phyloP scores from a whole-genome alignment of 192 early-diverging fungal genomes.

The Anaeromyces robustus region DNA sequence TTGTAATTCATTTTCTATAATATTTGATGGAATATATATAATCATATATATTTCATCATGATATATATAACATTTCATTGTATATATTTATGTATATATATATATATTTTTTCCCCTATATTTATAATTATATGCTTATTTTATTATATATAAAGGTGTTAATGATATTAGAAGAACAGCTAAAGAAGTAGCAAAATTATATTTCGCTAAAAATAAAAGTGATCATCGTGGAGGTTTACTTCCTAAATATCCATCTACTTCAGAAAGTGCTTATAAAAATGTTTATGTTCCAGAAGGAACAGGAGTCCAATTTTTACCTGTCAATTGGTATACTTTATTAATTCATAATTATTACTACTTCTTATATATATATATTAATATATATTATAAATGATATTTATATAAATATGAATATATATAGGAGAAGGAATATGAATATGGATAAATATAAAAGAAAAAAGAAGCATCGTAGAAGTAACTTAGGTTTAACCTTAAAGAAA shows the following conservation, averaged over 20 bases:
- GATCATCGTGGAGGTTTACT: constrained; percentile 7
- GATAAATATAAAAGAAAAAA: constrained; percentile 2
- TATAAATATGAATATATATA: constrained; percentile 36
- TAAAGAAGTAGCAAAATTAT: background rate
- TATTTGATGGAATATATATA: too few relatives aligned
- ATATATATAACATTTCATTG: too few relatives aligned
- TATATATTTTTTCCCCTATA: too few relatives aligned
- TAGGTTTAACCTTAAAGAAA: background rate
- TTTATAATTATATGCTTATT: too few relatives aligned
- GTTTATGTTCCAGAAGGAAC: constrained; percentile 6
- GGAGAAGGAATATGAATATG: background rate
- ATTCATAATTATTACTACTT: too few relatives aligned
- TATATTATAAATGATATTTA: too few relatives aligned
- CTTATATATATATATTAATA: too few relatives aligned
- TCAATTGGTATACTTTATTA: constrained; percentile 70
- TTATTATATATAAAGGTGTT: background rate
- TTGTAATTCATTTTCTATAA: too few relatives aligned
- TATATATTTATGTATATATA: too few relatives aligned
- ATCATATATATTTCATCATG: too few relatives aligned
- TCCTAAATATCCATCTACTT: constrained; percentile 13
- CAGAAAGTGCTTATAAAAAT: constrained; percentile 16
- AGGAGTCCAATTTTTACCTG: constrained; percentile 62
- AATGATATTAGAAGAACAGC: background rate
- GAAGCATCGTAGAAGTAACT: background rate
- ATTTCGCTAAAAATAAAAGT: constrained; percentile 4